Evolutionary conservation across 495 filamentous ascomycete species (phyloP).

Genomic region (Choiromyces venosus): DNA sequence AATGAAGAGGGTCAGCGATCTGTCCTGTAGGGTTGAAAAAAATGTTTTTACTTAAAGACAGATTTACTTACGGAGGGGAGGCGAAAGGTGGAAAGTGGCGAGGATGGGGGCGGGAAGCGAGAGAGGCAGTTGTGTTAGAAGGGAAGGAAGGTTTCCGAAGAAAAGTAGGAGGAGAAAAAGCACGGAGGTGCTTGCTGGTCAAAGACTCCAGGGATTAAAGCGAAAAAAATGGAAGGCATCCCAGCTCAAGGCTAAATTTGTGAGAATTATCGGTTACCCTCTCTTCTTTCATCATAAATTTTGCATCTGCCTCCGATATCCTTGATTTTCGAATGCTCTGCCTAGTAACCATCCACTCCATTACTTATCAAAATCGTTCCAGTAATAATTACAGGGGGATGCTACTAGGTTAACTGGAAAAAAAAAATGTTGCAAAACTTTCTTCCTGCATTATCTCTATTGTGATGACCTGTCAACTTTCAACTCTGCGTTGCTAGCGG

Average conservation of each 20-base stretch:
- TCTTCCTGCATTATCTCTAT: background rate
- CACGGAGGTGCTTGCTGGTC: background rate
- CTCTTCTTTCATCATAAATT: background rate
- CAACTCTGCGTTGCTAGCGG: background rate
- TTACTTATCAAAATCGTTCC: background rate
- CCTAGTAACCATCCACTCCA: background rate
- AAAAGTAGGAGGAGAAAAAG: background rate
- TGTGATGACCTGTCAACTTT: background rate
- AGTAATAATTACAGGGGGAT: background rate
- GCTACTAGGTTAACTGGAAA: background rate
- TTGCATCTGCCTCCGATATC: background rate
- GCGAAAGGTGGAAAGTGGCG: background rate
- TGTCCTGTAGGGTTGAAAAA: background rate
- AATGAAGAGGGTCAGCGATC: background rate
- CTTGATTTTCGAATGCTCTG: background rate
- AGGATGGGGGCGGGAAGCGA: background rate
- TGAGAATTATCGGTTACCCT: conserved; percentile 1
- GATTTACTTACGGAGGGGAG: background rate
- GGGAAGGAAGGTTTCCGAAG: background rate
- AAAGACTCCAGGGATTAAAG: background rate
- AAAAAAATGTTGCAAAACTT: background rate
- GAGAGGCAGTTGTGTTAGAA: background rate
- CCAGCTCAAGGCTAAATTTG: background rate
- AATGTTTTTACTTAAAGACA: background rate
- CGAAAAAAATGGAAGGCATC: background rate